Evolutionary conservation across 805 yeast species (phyloP), one percentile per base, ranked within the genome.

Genomic region (Cyberlindnera galapagoensis): DNA sequence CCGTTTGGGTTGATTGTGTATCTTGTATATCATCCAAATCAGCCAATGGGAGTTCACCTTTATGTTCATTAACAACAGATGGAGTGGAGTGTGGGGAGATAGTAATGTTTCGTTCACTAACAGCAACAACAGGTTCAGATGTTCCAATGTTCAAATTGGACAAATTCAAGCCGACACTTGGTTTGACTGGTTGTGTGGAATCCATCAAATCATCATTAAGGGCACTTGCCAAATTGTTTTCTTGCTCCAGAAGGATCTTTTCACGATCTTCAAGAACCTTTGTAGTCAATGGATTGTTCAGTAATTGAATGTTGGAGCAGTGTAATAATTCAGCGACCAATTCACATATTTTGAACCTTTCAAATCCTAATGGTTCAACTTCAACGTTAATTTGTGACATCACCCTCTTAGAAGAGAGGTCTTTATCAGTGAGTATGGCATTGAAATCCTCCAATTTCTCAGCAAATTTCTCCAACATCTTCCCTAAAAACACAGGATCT

Each of bases 281-380:
- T 50, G 84, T 78, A 32, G 88, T 88, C 23, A 69, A 65, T 21
- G 71, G 74, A 39, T 88, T 88, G 55, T 90, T 92, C 36, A 92
- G 68, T 18, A 92, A 65, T 3, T 83, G 84, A 95, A 92, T 92
- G 58, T 92, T 92, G 9, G 96, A 86, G 53, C 98, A 92, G 59
- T 92, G 98, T 31, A 92, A 65, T 27, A 92, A 66, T 52, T 92
- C 98, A 0, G 98, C 98, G 26, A 90, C 78, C 25, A 92, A 67
- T 60, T 92, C 98, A 47, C 96, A 82, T 13, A 92, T 73, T 49
- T 90, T 85, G 60, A 92, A 92, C 44, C 94, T 70, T 48, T 92
- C 95, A 57, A 92, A 85, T 2, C 98, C 98, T 18, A 92, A 62
- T 1, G 92, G 88, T 52, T 81, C 85, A 39, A 83, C 77, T 13